Evolutionary conservation across 2,329 filamentous ascomycete genomes (phyloP).

Genomic region (Domatiomyces globalis): DNA sequence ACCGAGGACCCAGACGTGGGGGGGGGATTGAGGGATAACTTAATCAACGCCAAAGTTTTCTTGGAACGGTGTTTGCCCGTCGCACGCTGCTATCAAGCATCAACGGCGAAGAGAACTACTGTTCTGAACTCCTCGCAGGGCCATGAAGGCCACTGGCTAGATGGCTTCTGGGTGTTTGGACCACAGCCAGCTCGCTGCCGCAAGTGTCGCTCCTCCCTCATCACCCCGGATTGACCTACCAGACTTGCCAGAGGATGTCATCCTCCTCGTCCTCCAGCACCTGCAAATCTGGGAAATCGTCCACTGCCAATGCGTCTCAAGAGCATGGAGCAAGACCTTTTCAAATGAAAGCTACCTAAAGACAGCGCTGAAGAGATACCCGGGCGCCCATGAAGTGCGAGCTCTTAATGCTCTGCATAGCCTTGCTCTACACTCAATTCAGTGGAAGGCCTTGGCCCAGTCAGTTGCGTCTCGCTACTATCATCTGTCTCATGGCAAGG

Average conservation of each 20-base stretch:
- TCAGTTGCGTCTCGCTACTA: conserved; percentile 41
- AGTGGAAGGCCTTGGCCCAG: conserved; percentile 7
- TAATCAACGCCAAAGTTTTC: not conserved
- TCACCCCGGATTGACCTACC: conserved; percentile 5
- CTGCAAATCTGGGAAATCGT: conserved; percentile 39
- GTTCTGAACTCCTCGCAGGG: not conserved
- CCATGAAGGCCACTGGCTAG: not conserved
- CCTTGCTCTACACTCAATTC: conserved; percentile 1
- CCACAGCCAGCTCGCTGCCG: not conserved
- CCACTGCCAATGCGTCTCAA: conserved; percentile 39
- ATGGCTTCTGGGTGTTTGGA: not conserved
- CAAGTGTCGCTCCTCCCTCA: not conserved
- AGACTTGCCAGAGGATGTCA: conserved; percentile 43
- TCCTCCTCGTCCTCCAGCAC: conserved; percentile 39
- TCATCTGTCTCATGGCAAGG: conserved; percentile 36
- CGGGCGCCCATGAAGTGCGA: conserved; percentile 40
- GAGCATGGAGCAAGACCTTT: conserved; percentile 37
- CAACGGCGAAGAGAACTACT: not conserved
- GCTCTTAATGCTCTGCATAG: conserved; percentile 1
- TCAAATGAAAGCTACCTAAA: conserved; percentile 34
- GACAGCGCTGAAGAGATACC: conserved; percentile 38
- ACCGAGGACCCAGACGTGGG: not conserved
- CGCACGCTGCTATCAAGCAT: not conserved
- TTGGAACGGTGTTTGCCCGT: not conserved
- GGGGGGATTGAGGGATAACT: not conserved